Percentiles rank a stretch among this genome's conserved stretches.
These are phyloP conservation scores for Dicorynia guianensis DNA, from an alignment of 306 rosid species.

Conservation along the genomic window DNA sequence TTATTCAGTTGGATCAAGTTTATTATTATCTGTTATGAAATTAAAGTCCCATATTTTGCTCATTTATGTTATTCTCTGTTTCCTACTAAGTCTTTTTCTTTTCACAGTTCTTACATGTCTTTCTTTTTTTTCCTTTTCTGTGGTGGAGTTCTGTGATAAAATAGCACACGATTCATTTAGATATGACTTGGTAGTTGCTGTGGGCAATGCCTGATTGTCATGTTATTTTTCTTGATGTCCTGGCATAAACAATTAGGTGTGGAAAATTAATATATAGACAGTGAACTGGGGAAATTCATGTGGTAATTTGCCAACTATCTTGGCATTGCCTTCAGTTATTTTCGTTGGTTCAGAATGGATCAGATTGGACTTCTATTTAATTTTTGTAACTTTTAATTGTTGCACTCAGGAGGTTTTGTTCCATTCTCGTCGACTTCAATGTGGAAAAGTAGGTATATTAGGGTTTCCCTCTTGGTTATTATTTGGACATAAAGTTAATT, in stretches of 20 bases:
- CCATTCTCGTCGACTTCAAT: neutral
- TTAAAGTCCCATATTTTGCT: neutral
- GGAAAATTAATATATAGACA: neutral
- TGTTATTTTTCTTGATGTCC: no score
- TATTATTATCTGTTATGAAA: neutral
- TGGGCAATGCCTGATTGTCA: no score
- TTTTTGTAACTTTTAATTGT: neutral
- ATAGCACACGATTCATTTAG: no score
- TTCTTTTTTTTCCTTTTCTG: no score
- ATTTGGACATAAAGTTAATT: neutral
- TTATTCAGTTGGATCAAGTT: neutral
- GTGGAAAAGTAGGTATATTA: no score
- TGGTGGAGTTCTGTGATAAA: no score
- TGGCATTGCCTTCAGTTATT: neutral
- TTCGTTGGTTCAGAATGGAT: neutral
- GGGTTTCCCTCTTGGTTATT: neutral
- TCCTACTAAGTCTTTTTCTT: slow-evolving; percentile 7
- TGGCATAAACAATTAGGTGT: neutral
- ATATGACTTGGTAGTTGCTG: no score
- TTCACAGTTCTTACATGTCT: no score
- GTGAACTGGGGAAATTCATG: no score
- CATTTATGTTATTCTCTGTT: neutral
- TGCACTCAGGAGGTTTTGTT: neutral
- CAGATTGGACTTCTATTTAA: neutral
- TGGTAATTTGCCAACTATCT: neutral